phyloP scores from a whole-genome alignment of 164 flowering plant species.

The Magnolia kwangsiensis region DNA sequence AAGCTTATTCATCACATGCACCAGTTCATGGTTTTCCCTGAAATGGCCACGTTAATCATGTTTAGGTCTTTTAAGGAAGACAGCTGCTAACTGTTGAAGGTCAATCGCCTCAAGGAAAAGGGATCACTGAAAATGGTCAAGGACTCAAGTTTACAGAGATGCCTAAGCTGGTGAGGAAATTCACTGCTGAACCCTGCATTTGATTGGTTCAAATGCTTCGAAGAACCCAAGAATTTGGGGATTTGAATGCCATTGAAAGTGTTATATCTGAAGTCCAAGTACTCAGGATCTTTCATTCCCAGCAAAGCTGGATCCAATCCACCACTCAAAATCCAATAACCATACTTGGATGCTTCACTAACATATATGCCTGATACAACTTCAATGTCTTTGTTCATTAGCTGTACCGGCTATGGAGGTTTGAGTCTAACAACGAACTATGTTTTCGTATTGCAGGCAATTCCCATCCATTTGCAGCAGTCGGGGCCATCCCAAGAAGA shows the following conservation, averaged over 20 bases:
- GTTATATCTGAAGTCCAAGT: conserved; percentile 2
- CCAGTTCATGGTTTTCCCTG: not conserved
- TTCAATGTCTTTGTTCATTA: not conserved
- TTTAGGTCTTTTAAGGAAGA: not conserved
- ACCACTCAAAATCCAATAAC: not conserved
- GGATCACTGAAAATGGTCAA: not conserved
- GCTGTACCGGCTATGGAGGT: not conserved
- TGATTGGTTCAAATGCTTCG: conserved; percentile 2
- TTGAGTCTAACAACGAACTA: not conserved
- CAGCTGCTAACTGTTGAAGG: no score
- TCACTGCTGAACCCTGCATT: not conserved
- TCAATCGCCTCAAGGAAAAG: not conserved
- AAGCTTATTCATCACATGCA: conserved; percentile 2
- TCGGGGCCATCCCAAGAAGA: no score
- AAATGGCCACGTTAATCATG: not conserved
- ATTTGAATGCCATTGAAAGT: not conserved
- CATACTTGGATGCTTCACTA: no score
- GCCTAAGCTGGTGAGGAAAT: conserved; percentile 9
- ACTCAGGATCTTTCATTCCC: not conserved
- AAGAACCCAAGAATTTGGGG: conserved; percentile 1
- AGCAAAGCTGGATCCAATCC: not conserved
- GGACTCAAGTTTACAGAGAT: conserved; percentile 6
- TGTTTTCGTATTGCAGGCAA: not conserved
- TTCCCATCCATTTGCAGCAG: no score
- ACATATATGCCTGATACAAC: not conserved